Base-by-base conservation (phyloP, 2,329 filamentous ascomycete genomes). In the Zymoseptoria ardabiliae region DNA sequence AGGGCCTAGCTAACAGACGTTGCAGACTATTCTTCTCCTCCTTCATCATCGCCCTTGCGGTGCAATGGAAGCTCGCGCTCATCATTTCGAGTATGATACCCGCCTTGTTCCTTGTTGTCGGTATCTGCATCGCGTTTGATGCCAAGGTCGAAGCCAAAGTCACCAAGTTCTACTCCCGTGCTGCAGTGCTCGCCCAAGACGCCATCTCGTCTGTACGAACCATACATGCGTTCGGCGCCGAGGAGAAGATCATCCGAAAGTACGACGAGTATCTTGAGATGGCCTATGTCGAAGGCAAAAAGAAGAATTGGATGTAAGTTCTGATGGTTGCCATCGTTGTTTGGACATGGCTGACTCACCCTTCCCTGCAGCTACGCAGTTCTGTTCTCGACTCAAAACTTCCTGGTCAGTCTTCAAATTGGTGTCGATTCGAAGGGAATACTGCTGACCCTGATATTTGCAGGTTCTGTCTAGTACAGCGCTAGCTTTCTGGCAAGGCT, bases 141-240 rank as follows among this genome's bases (percentile, higher is more conserved):
- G 68, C 66, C 1, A 72, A 73, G 25, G 66, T 72, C 20, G 76
- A 78, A 61, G 62, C 68, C 5, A 56, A 68, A 52, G 67, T 76
- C n/a, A 62, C 58, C 35, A 62, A 58, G 17, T 57, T 79, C n/a
- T 77, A 76, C 59, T 76, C 76, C 7, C 71, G 74, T 58, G 79
- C 77, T 4, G 76, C 74, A 1, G 71, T 73, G 6, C 68, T 82
- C 3, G 79, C 80, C 1, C 78, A 82, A 67, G 80, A 82, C 59
- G 77, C 79, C 0, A 72, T 82, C 48, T 74, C 74, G 7, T 79
- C 77, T 0, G 77, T 82, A 60, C 73, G 76, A 2, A 82, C 78
- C 0, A 77, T 82, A 8, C 74, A 76, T 53, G 78, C 78, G 0
- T 82, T 82, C 63, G 78, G 79, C 60, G 73, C 78, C 3, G 74